Percentiles rank a stretch among this genome's conserved stretches.
phyloP scores from a whole-genome alignment of 345 rosid species.

The Pistacia atlantica region DNA sequence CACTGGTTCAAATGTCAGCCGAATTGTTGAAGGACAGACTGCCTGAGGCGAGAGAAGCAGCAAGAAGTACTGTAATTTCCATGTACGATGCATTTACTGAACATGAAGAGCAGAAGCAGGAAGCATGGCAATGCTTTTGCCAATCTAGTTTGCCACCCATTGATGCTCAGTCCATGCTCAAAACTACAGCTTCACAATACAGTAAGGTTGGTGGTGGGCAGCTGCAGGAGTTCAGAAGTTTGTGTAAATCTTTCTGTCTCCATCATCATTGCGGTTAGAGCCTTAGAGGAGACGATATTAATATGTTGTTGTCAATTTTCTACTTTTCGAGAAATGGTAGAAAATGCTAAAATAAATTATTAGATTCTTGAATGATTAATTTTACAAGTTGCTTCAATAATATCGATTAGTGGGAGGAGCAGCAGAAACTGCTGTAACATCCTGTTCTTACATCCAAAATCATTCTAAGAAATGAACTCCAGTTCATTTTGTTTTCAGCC shows the following conservation, averaged over 20 bases:
- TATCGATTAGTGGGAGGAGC: no score
- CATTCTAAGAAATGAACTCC: no score
- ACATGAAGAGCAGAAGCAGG: slow-evolving; percentile 57
- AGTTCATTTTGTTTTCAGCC: no score
- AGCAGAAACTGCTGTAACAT: no score
- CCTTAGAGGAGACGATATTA: no score
- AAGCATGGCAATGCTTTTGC: slow-evolving; percentile 84
- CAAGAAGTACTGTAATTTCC: slow-evolving; percentile 53
- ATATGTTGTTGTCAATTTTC: no score
- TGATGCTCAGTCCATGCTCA: slow-evolving; percentile 67
- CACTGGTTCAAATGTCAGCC: slow-evolving; percentile 56
- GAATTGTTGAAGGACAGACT: slow-evolving; percentile 73
- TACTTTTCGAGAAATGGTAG: not conserved
- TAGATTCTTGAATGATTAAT: not conserved
- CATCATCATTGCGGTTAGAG: no score
- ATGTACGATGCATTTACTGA: slow-evolving; percentile 41
- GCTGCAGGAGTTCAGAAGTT: no score
- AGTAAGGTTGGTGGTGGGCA: not conserved
- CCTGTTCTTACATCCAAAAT: no score
- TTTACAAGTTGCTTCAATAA: not conserved
- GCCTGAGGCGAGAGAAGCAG: slow-evolving; percentile 94
- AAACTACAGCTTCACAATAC: slow-evolving; percentile 46
- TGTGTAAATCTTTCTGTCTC: no score
- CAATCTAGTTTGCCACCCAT: slow-evolving; percentile 51
- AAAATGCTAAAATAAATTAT: not conserved